Conservation (phyloP, 257 asterid species). For the Nicotiana benthamiana region DNA sequence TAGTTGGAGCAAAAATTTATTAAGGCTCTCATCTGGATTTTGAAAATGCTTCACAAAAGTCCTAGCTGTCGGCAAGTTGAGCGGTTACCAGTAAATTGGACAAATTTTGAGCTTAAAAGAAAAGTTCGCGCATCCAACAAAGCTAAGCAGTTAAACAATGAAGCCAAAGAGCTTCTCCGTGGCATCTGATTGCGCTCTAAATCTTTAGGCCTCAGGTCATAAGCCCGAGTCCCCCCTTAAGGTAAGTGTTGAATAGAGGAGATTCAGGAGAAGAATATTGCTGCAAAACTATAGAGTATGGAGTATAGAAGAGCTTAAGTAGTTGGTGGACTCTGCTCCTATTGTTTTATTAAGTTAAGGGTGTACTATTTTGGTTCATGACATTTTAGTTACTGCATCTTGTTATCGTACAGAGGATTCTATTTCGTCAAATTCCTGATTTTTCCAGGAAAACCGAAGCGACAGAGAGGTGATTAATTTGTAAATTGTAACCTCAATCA, state of each 20-base stretch:
- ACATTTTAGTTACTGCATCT: not conserved
- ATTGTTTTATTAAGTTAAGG: not conserved
- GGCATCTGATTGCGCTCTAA: not conserved
- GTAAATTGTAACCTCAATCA: not conserved
- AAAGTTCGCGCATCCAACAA: too few species aligned
- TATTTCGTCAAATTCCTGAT: conserved; percentile 4
- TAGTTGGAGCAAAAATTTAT: not conserved
- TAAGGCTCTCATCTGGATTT: not conserved
- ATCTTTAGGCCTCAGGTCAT: not conserved
- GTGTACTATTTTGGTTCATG: too few species aligned
- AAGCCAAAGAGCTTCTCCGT: not conserved
- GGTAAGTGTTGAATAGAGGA: not conserved
- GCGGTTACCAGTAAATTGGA: not conserved
- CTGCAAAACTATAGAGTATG: not conserved
- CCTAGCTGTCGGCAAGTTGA: not conserved
- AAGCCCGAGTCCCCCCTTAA: not conserved
- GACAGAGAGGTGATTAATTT: not conserved
- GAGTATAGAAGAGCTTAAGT: not conserved
- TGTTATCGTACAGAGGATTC: not conserved
- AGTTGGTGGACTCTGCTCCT: not conserved
- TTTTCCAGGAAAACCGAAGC: not conserved
- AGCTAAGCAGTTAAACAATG: not conserved
- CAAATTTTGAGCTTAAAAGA: not conserved
- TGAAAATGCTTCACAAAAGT: not conserved
- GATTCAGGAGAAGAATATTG: not conserved